phyloP scores from a whole-genome alignment of 371 early-diverging fungal species.

The Mucor lusitanicus region DNA sequence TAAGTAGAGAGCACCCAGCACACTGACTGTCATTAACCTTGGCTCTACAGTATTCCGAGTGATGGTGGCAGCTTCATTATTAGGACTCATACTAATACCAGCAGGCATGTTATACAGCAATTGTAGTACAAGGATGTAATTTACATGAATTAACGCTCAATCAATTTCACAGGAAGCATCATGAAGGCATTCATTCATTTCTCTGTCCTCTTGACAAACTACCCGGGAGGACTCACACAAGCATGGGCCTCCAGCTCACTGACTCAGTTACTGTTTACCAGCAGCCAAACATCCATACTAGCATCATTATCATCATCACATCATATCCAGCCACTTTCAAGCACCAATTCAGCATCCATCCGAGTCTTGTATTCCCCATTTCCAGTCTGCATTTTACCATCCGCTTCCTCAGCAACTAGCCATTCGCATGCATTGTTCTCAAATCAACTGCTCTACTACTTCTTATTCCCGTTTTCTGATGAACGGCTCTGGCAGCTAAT shows the following conservation, averaged over 20 bases:
- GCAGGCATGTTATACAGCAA: slow-evolving; percentile 13
- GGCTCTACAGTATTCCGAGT: slow-evolving; percentile 8
- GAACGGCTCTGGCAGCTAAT: slow-evolving; percentile 54
- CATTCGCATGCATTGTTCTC: slow-evolving; percentile 36
- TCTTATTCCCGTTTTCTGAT: slow-evolving; percentile 55
- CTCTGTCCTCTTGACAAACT: slow-evolving; percentile 35
- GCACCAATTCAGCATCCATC: background rate
- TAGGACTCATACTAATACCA: slow-evolving; percentile 12
- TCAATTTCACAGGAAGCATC: slow-evolving; percentile 33
- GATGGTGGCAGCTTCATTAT: slow-evolving; percentile 6
- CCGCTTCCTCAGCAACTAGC: slow-evolving; percentile 1
- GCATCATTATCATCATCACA: slow-evolving; percentile 9
- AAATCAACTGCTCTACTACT: slow-evolving; percentile 31
- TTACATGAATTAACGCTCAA: background rate
- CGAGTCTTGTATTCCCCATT: slow-evolving; percentile 43
- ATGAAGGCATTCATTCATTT: slow-evolving; percentile 58
- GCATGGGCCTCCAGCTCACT: slow-evolving; percentile 18
- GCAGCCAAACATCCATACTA: slow-evolving; percentile 8
- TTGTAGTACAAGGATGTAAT: background rate
- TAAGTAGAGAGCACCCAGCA: slow-evolving; percentile 3
- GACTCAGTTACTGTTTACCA: slow-evolving; percentile 8
- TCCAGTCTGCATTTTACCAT: slow-evolving; percentile 32
- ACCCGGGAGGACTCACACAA: slow-evolving; percentile 22
- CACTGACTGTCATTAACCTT: background rate
- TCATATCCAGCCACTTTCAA: background rate